Conservation (phyloP, 2,329 filamentous ascomycete genomes). For the Alternaria arbusti region DNA sequence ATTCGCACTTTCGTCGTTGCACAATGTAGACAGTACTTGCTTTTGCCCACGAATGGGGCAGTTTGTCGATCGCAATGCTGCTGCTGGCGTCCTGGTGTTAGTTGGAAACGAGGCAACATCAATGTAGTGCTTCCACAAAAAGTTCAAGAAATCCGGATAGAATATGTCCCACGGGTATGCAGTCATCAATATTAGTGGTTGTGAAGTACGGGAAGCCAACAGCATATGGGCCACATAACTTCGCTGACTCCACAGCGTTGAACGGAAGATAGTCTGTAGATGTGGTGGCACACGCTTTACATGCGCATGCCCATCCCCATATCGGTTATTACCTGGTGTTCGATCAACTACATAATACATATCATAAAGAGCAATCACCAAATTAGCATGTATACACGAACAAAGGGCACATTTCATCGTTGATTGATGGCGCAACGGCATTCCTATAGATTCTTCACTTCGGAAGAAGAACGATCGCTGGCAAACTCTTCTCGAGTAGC, state of each 20-base stretch:
- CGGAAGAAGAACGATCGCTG: too few relatives aligned
- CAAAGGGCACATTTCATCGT: background rate
- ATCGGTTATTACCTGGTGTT: background rate
- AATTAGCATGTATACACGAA: background rate
- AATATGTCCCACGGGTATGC: background rate
- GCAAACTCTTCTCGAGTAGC: too few relatives aligned
- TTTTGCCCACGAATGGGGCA: background rate
- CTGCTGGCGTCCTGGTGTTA: background rate
- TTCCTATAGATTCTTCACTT: too few relatives aligned
- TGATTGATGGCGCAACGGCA: background rate
- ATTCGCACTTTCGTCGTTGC: background rate
- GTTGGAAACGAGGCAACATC: background rate
- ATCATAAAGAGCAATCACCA: background rate
- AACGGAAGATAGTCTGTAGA: background rate
- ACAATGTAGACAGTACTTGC: background rate
- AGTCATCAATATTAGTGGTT: background rate
- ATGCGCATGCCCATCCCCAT: background rate
- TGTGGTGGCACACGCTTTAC: background rate
- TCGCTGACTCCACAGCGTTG: background rate
- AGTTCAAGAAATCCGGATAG: background rate
- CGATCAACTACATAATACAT: background rate
- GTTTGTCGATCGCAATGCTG: background rate
- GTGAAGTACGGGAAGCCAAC: background rate
- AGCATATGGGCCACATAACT: background rate
- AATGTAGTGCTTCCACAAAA: background rate